phyloP scores from a whole-genome alignment of 108 stramenopile species.

The Thalassiosira profunda region DNA sequence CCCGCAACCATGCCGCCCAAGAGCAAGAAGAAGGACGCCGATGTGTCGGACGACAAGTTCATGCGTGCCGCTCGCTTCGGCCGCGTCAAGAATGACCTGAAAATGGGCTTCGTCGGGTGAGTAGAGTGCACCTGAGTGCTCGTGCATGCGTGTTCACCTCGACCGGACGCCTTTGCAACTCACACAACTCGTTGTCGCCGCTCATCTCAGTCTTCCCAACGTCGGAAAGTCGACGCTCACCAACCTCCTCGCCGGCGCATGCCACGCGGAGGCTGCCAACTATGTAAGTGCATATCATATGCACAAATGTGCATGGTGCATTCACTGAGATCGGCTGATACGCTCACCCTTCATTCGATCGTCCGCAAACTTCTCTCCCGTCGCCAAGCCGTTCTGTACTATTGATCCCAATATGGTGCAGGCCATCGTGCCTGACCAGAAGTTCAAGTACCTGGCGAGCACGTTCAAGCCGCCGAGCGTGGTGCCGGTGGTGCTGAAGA shows the following conservation, averaged over 20 bases:
- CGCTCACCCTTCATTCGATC: no score
- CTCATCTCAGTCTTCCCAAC: constrained; percentile 99
- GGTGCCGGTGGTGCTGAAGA: constrained; percentile 94
- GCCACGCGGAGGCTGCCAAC: constrained; percentile 90
- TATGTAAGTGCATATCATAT: no score
- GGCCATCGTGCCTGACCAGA: constrained; percentile 96
- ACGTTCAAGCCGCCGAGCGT: constrained; percentile 84
- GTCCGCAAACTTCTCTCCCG: no score
- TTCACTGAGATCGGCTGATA: no score
- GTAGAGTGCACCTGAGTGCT: no score
- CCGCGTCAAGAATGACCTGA: constrained; percentile 88
- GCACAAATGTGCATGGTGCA: no score
- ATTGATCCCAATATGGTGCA: constrained; percentile 99
- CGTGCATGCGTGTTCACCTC: no score
- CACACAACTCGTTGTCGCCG: no score
- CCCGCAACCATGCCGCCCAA: constrained; percentile 90
- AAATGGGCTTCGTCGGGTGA: constrained; percentile 94
- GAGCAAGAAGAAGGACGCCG: constrained; percentile 82
- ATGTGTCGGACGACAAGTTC: constrained; percentile 59
- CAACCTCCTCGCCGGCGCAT: constrained; percentile 88
- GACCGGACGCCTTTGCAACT: no score
- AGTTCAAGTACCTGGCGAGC: constrained; percentile 96
- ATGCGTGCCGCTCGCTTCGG: constrained; percentile 93
- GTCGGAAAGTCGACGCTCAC: constrained; percentile 96
- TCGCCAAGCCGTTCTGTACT: constrained; percentile 98